Percentiles rank a stretch among this genome's conserved stretches.
Evolutionary conservation across 1,284 basidiomycete species (phyloP).

Genomic region (Microbotryum lychnidis-dioicae): DNA sequence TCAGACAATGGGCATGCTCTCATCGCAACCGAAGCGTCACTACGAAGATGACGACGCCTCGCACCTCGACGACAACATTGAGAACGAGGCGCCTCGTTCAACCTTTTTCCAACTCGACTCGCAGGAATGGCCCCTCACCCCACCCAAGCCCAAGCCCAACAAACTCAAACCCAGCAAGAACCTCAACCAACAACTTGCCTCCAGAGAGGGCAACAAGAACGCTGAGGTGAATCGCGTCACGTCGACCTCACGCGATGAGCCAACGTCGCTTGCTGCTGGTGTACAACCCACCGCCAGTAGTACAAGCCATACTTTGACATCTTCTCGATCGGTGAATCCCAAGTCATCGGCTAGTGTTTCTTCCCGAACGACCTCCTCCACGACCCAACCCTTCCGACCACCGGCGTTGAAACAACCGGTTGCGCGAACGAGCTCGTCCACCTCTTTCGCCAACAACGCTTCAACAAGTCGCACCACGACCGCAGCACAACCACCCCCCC

Average conservation of each 20-base stretch:
- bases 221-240: not conserved
- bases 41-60: slow-evolving; percentile 17
- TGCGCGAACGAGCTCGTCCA: not conserved
- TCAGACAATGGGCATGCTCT: slow-evolving; percentile 8
- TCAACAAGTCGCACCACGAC: not conserved
- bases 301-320: too few species aligned
- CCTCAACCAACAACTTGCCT: not conserved
- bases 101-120: slow-evolving; percentile 10
- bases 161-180: not conserved
- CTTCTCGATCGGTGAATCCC: too few species aligned
- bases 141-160: slow-evolving; percentile 5
- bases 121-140: slow-evolving; percentile 26
- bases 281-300: not conserved
- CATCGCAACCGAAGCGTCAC: slow-evolving; percentile 23
- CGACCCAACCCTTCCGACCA: not conserved
- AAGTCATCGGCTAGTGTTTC: too few species aligned
- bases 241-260: not conserved
- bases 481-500: not conserved
- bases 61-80: not conserved
- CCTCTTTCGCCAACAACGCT: not conserved
- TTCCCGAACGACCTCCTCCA: too few species aligned
- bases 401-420: not conserved
- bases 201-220: too few species aligned
- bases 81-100: slow-evolving; percentile 15
- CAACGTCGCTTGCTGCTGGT: not conserved